These are phyloP conservation scores for Cylindrotheca fusiformis DNA, from an alignment of 108 stramenopile species.

Conservation along the genomic window DNA sequence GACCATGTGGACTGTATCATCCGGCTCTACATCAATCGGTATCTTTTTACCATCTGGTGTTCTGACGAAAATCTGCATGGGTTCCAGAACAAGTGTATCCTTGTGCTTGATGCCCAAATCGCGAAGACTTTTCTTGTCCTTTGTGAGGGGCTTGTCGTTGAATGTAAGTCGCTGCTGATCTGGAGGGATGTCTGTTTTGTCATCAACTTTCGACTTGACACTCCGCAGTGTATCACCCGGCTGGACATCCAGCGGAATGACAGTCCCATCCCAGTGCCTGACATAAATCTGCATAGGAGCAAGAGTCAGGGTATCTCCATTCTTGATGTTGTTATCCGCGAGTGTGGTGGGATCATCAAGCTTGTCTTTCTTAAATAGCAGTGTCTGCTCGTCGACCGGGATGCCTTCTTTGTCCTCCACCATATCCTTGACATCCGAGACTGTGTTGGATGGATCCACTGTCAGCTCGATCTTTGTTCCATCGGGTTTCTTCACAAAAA, in stretches of 20 bases:
- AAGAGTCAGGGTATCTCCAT: constrained; percentile 14
- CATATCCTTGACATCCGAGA: constrained; percentile 16
- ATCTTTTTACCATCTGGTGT: constrained; percentile 11
- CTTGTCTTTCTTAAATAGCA: constrained; percentile 1
- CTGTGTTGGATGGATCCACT: constrained; percentile 16
- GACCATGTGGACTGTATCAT: constrained; percentile 2
- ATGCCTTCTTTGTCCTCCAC: constrained; percentile 12
- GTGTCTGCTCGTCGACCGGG: constrained; percentile 8
- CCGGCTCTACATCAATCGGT: constrained; percentile 6
- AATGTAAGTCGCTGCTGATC: constrained; percentile 16
- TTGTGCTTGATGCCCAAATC: constrained; percentile 8
- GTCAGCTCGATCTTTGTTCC: constrained; percentile 4
- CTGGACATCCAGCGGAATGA: constrained; percentile 10
- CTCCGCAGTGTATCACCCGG: constrained; percentile 11
- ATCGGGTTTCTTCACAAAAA: constrained; percentile 6
- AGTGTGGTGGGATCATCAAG: constrained; percentile 15
- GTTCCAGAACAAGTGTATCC: not conserved
- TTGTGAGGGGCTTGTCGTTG: constrained; percentile 5
- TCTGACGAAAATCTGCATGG: constrained; percentile 2
- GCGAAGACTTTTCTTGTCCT: constrained; percentile 4
- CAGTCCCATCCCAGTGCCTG: constrained; percentile 7
- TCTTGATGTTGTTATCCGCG: constrained; percentile 16
- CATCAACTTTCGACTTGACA: constrained; percentile 12
- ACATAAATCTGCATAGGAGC: constrained; percentile 29
- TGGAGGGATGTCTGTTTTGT: constrained; percentile 3